Base-by-base conservation (phyloP, 768 basidiomycete species). In the Hygrocybe punicea region DNA sequence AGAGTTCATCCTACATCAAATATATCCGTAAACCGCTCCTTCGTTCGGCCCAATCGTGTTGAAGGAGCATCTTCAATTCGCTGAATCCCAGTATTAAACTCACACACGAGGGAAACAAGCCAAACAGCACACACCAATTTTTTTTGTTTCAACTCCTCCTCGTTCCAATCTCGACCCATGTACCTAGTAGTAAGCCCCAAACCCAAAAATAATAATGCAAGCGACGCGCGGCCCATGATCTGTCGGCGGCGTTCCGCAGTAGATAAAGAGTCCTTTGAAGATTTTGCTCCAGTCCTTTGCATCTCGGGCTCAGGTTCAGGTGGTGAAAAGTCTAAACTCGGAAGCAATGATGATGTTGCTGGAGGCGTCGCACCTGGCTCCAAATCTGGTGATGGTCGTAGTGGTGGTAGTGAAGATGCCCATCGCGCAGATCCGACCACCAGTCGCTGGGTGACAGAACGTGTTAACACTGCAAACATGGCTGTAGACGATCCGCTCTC, bases 121-220 rank as follows among this genome's bases (percentile, higher is more conserved):
- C 49, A 53, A 45, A 53, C 51, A 50, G 47, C 7, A 71, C 84
- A 54, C 61, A 88, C 89, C 71, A 82, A 64, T 66, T 82, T 85
- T 73, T 82, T 84, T 47, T 65, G 72, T 67, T 79, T 80, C 62
- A 91, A 74, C 71, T 92, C 89, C 2, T 84, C 84, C 55, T 77
- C 80, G 14, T 85, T 84, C 89, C 90, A 95, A 44, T 89, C 87
- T 46, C 87, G 78, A 0, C 92, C 93, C 65, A 91, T 78, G 58
- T 86, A 86, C 48, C 84, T 76, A 1, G 78, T 77, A 40, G 82
- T 81, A 13, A 73, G 80, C 2, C 81, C 79, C 4, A 87, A 69
- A 3, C 81, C 90, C 10, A 85, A 65, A 4, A 77, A 73, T 6
- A 90, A 66, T 34, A 85, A 44, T 1, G 69, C 82, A 44, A 89